Evolutionary conservation across 371 early-diverging fungal species (phyloP).

Genomic region (Coemansia sp.): DNA sequence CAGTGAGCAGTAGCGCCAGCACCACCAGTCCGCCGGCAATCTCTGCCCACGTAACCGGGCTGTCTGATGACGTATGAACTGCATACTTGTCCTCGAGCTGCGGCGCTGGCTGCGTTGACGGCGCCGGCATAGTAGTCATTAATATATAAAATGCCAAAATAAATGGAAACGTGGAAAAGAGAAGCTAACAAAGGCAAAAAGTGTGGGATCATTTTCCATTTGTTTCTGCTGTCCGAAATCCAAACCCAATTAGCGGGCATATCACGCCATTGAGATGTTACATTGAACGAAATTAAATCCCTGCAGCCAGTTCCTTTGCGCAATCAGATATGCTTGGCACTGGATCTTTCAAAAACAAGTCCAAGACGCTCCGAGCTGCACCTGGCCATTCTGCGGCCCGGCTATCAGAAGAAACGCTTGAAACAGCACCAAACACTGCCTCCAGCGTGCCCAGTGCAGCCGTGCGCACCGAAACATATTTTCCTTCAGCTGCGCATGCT

Average conservation of each 20-base stretch:
- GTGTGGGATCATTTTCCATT: not conserved
- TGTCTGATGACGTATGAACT: slow-evolving; percentile 5
- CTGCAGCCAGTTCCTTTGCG: slow-evolving; percentile 23
- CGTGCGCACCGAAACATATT: slow-evolving; percentile 37
- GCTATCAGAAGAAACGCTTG: not conserved
- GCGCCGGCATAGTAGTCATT: not conserved
- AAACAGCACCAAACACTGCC: slow-evolving; percentile 5
- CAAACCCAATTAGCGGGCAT: too few relatives aligned
- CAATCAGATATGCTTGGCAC: slow-evolving; percentile 35
- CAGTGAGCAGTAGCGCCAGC: slow-evolving; percentile 18
- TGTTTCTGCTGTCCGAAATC: too few relatives aligned
- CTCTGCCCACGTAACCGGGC: slow-evolving; percentile 38
- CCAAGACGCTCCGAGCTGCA: slow-evolving; percentile 8
- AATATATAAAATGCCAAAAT: not conserved
- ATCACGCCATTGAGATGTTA: too few relatives aligned
- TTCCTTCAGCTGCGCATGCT: slow-evolving; percentile 38
- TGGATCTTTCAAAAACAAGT: slow-evolving; percentile 29
- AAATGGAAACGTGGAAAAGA: not conserved
- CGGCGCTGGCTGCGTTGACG: not conserved
- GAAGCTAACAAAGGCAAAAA: not conserved
- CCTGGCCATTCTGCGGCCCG: not conserved
- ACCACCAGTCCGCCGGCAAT: slow-evolving; percentile 30
- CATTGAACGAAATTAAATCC: not conserved
- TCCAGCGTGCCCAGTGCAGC: slow-evolving; percentile 28
- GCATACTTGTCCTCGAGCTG: not conserved